Percentiles rank a stretch among this genome's conserved stretches.
Conservation (phyloP, 208 protist species). For the Wallacemonas sp. region DNA sequence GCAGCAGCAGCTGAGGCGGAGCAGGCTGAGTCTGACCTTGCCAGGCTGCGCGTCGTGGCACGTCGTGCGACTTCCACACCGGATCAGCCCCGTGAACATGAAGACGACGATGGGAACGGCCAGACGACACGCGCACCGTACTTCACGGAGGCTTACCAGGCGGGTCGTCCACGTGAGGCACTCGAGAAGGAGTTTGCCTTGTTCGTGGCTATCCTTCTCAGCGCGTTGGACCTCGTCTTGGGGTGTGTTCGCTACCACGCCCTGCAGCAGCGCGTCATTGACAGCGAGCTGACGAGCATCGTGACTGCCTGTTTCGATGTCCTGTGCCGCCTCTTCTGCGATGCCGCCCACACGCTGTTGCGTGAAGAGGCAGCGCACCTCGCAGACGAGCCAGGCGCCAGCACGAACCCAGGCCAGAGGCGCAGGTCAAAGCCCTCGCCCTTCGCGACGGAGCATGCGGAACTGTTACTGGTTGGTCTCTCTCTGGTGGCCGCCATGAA, state of each 20-base stretch:
- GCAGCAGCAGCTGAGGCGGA: not conserved
- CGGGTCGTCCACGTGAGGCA: not conserved
- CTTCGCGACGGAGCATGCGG: slow-evolving; percentile 6
- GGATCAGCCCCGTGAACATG: too few relatives aligned
- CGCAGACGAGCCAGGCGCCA: too few relatives aligned
- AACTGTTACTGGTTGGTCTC: slow-evolving; percentile 9
- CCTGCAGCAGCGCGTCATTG: slow-evolving; percentile 38
- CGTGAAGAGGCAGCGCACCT: too few relatives aligned
- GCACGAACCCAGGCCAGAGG: too few relatives aligned
- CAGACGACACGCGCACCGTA: not conserved
- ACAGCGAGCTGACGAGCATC: slow-evolving; percentile 35
- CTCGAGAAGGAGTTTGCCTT: slow-evolving; percentile 4
- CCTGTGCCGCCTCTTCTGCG: slow-evolving; percentile 29
- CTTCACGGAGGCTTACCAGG: not conserved
- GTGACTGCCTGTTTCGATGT: slow-evolving; percentile 27
- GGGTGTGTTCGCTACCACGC: slow-evolving; percentile 36
- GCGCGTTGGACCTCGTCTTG: slow-evolving; percentile 16
- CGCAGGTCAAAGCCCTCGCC: not conserved
- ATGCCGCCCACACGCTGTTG: slow-evolving; percentile 17
- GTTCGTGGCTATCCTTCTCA: slow-evolving; percentile 3
- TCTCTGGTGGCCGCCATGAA: slow-evolving; percentile 1
- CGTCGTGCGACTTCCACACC: too few relatives aligned
- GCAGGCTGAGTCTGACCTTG: too few relatives aligned
- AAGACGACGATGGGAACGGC: not conserved
- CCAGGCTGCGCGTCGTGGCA: too few relatives aligned